Percentiles rank a stretch among this genome's conserved stretches.
phyloP scores from a whole-genome alignment of 2,329 filamentous ascomycete species.

The Camptophora hylomeconis region DNA sequence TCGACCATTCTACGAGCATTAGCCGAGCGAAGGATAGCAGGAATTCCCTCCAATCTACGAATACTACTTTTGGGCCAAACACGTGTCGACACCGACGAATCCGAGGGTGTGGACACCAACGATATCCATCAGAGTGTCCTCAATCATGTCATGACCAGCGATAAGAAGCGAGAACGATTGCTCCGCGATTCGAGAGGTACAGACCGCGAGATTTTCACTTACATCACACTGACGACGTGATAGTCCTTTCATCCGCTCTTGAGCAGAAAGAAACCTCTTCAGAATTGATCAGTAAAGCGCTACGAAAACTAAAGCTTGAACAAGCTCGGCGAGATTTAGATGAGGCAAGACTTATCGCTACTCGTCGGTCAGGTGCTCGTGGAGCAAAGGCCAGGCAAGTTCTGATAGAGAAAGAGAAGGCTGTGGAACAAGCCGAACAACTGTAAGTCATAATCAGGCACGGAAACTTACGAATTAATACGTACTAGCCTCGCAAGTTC shows the following conservation, averaged over 20 bases:
- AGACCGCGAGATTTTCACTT: slow-evolving; percentile 13
- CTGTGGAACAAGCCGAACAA: slow-evolving; percentile 43
- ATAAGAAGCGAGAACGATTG: slow-evolving; percentile 37
- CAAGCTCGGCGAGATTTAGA: slow-evolving; percentile 52
- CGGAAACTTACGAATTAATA: background rate
- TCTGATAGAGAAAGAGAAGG: slow-evolving; percentile 55
- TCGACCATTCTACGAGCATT: slow-evolving; percentile 66
- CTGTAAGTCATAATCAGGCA: slow-evolving; percentile 27
- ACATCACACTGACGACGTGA: background rate
- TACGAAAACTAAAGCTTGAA: slow-evolving; percentile 48
- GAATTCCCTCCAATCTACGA: slow-evolving; percentile 52
- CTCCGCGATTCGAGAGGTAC: slow-evolving; percentile 49
- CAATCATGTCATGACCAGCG: slow-evolving; percentile 50
- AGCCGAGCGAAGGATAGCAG: slow-evolving; percentile 65
- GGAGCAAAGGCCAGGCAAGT: slow-evolving; percentile 67
- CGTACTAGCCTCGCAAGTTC: slow-evolving; percentile 4
- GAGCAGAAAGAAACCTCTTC: slow-evolving; percentile 42
- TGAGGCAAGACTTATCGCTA: slow-evolving; percentile 58
- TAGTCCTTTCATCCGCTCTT: slow-evolving; percentile 47
- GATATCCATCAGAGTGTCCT: slow-evolving; percentile 38
- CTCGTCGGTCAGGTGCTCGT: slow-evolving; percentile 59
- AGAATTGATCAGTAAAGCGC: slow-evolving; percentile 45
- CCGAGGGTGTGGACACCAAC: slow-evolving; percentile 23
- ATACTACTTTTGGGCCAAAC: slow-evolving; percentile 61
- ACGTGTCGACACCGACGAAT: slow-evolving; percentile 9